Conservation (phyloP, 805 yeast species). For the Yarrowia sp. region DNA sequence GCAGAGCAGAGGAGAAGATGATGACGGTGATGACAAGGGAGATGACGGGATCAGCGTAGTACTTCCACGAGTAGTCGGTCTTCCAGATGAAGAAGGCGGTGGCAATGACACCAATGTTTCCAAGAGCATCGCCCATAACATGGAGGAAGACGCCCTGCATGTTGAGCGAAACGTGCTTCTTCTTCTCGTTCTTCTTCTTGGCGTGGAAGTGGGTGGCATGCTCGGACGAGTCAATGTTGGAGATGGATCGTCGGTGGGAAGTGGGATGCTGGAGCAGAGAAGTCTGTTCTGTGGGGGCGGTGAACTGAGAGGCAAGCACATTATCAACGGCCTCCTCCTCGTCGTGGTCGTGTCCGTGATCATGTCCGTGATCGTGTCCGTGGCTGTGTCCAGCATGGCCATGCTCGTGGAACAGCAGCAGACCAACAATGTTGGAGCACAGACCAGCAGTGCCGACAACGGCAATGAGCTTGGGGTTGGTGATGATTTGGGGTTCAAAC, state of each 20-base stretch:
- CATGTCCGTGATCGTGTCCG: constrained; percentile 50
- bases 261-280: constrained; percentile 40
- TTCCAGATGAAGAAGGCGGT: constrained; percentile 95
- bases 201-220: constrained; percentile 49
- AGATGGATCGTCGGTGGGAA: constrained; percentile 39
- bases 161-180: constrained; percentile 71
- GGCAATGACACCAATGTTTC: constrained; percentile 89
- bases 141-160: constrained; percentile 98
- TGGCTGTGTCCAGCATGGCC: constrained; percentile 67
- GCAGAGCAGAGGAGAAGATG: constrained; percentile 89
- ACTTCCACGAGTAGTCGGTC: constrained; percentile 88
- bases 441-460: constrained; percentile 86
- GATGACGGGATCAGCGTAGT: constrained; percentile 82
- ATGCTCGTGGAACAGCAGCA: constrained; percentile 87
- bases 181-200: constrained; percentile 41
- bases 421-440: constrained; percentile 79
- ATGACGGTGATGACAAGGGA: constrained; percentile 86
- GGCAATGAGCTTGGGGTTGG: constrained; percentile 82
- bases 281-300: constrained; percentile 36
- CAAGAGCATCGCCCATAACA: constrained; percentile 94
- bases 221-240: constrained; percentile 41
- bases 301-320: constrained; percentile 25
- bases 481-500: constrained; percentile 76
- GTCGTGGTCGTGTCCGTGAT: constrained; percentile 44
- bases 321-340: constrained; percentile 32